Conservation (phyloP, 2,329 filamentous ascomycete species). For the Orbilia ellipsospora region DNA sequence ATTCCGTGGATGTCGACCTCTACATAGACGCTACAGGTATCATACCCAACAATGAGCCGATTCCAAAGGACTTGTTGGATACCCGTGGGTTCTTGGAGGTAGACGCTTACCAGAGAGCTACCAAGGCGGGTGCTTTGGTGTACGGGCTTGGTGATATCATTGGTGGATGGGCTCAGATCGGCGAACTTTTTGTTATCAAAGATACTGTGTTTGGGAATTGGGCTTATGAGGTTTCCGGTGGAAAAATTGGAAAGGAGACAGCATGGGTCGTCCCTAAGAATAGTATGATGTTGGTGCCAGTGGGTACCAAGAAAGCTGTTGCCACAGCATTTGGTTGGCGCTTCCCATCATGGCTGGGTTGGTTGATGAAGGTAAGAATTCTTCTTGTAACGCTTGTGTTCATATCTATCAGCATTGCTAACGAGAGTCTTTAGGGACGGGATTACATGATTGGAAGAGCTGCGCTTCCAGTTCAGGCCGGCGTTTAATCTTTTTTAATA, state of each 20-base stretch:
- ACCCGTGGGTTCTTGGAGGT: slow-evolving; percentile 48
- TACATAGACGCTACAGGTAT: slow-evolving; percentile 52
- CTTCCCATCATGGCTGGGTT: slow-evolving; percentile 43
- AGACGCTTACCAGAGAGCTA: slow-evolving; percentile 42
- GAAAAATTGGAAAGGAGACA: slow-evolving; percentile 47
- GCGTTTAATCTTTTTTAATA: slow-evolving; percentile 9
- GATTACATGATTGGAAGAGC: slow-evolving; percentile 50
- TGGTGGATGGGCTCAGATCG: slow-evolving; percentile 44
- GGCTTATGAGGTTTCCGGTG: slow-evolving; percentile 43
- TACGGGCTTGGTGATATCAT: slow-evolving; percentile 52
- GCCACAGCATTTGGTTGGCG: slow-evolving; percentile 49
- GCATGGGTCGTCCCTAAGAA: slow-evolving; percentile 34
- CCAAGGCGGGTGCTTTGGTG: slow-evolving; percentile 38
- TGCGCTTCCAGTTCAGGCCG: slow-evolving; percentile 8
- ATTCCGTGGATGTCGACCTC: slow-evolving; percentile 48
- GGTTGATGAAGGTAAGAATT: slow-evolving; percentile 43
- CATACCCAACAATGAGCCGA: slow-evolving; percentile 43
- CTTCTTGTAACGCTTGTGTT: not conserved
- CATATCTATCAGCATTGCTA: not conserved
- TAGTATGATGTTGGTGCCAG: slow-evolving; percentile 51
- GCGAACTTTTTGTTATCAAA: slow-evolving; percentile 43
- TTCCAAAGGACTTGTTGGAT: slow-evolving; percentile 40
- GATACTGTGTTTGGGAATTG: slow-evolving; percentile 35
- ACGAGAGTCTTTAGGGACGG: slow-evolving; percentile 16
- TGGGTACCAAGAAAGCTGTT: slow-evolving; percentile 46